phyloP scores from a whole-genome alignment of 306 rosid species.

The Cotoneaster glaucophyllus region DNA sequence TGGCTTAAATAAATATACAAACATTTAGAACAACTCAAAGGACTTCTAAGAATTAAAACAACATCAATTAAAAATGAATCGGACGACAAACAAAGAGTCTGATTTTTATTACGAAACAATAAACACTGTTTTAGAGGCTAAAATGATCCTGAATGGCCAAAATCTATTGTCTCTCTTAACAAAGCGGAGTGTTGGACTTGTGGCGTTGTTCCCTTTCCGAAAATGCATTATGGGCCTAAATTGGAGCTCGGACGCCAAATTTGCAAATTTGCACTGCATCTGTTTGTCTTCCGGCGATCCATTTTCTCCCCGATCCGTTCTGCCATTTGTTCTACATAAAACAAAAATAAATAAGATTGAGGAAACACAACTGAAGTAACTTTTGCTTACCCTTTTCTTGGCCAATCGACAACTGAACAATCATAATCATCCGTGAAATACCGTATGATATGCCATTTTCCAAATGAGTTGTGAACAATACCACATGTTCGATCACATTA shows the following conservation, averaged over 20 bases:
- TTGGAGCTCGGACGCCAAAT: accelerated
- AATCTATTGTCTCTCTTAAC: no score
- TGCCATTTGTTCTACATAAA: background rate
- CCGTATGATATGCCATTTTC: background rate
- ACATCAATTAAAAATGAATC: no score
- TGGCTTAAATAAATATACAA: no score
- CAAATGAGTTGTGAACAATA: background rate
- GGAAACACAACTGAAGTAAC: background rate
- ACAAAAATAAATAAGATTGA: no score
- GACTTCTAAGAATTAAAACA: no score
- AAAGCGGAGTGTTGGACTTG: no score
- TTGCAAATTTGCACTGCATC: accelerated
- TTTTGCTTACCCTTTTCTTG: background rate
- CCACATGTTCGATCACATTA: background rate
- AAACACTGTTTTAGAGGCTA: no score
- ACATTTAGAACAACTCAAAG: no score
- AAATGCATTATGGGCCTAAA: background rate
- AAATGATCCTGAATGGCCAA: no score
- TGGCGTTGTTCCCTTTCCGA: no score
- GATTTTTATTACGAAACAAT: no score
- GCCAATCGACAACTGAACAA: background rate
- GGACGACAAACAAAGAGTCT: no score
- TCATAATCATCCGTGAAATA: background rate
- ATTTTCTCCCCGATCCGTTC: background rate
- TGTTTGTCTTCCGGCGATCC: background rate